Percentiles rank a stretch among this genome's conserved stretches.
Conservation (phyloP, 2,329 filamentous ascomycete species). For the Phaeophleospora eucalypticola region DNA sequence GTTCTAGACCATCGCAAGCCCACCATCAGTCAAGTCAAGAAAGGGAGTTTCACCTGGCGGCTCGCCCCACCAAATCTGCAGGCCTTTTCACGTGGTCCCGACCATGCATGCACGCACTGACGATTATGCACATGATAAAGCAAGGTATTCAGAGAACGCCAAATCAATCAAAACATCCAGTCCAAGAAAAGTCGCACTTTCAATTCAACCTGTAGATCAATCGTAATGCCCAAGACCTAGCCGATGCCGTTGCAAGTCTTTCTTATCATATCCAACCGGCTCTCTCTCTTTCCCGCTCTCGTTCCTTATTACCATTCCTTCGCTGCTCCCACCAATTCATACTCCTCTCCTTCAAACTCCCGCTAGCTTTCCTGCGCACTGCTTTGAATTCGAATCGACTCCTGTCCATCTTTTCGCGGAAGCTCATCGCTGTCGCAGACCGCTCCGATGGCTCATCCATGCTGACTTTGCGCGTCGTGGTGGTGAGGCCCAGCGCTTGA, state of each 20-base stretch:
- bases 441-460: conserved; percentile 14
- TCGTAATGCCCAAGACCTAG: conserved; percentile 1
- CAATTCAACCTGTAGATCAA: conserved; percentile 5
- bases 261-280: conserved; percentile 27
- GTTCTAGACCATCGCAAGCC: not conserved
- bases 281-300: conserved; percentile 14
- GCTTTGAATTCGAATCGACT: conserved; percentile 34
- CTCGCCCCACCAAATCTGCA: not conserved
- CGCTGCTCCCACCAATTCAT: conserved; percentile 23
- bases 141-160: no score
- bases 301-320: conserved; percentile 9
- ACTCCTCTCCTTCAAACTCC: conserved; percentile 24
- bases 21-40: not conserved
- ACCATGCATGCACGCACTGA: not conserved
- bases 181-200: no score
- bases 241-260: conserved; percentile 1
- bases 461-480: conserved; percentile 16
- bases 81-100: not conserved
- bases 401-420: conserved; percentile 29
- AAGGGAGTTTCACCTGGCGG: not conserved
- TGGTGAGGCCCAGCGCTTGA: conserved; percentile 23
- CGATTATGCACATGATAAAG: no score
- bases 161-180: no score
- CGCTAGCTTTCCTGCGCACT: conserved; percentile 28
- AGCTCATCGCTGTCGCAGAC: conserved; percentile 21